These are phyloP conservation scores for Leishmania amazonensis DNA, from an alignment of 208 protist species.

Conservation along the genomic window DNA sequence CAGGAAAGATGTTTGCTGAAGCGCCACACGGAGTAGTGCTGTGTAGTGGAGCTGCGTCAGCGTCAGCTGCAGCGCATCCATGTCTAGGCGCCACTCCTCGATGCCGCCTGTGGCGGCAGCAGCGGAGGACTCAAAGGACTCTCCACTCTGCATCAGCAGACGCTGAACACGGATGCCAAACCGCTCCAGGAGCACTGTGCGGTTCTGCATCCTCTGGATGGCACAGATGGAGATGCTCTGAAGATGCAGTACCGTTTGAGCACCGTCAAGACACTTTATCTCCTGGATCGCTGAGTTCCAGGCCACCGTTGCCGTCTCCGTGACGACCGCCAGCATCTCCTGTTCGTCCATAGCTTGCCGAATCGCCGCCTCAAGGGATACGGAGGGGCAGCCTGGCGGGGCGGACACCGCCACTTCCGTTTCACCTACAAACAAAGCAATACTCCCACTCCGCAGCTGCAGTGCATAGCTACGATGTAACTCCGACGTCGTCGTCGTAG, in stretches of 20 bases:
- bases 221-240: conserved; percentile 20
- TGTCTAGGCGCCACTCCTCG: conserved; percentile 27
- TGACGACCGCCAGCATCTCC: conserved; percentile 13
- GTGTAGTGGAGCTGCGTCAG: conserved; percentile 31
- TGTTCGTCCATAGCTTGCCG: conserved; percentile 3
- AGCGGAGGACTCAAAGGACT: neutral
- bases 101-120: neutral
- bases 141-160: neutral
- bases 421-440: conserved; percentile 21
- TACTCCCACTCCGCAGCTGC: conserved; percentile 5
- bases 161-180: conserved; percentile 14
- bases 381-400: neutral
- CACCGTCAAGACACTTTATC: neutral
- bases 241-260: conserved; percentile 23
- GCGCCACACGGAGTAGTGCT: conserved; percentile 19
- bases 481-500: neutral
- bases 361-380: conserved; percentile 9
- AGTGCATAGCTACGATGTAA: neutral
- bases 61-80: conserved; percentile 32
- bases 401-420: conserved; percentile 3
- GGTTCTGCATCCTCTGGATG: conserved; percentile 8
- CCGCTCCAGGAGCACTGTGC: conserved; percentile 18
- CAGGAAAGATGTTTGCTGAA: conserved; percentile 30
- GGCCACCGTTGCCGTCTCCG: conserved; percentile 5
- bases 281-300: conserved; percentile 20